Base-by-base conservation (phyloP, 2,329 filamentous ascomycete genomes). In the Fusarium nygamai region DNA sequence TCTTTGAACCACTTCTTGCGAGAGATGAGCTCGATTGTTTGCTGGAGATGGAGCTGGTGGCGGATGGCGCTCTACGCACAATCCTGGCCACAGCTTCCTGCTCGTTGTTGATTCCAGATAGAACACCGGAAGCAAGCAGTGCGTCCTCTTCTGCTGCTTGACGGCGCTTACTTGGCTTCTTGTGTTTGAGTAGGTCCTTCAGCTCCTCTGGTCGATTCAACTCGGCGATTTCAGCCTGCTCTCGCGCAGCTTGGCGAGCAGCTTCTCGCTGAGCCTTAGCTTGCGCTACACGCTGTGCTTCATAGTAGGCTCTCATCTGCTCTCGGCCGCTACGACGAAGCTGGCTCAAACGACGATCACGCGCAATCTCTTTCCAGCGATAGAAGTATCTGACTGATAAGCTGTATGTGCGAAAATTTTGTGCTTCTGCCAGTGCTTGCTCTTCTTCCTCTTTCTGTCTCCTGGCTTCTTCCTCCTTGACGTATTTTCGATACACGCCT, bases 301-400 rank as follows among this genome's bases (percentile, higher is more conserved):
- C 81, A 36, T 85, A 84, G 76, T 86, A 89, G 6, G 82, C 80
- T 34, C 84, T 84, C 71, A 87, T 83, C 69, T 87, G 85, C 46
- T 89, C 87, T 58, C 87, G 85, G 27, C 87, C 88, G 46, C 85
- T 84, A 38, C 84, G 84, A 13, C 89, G 86, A 29, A 89, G 84
- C n/a, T 84, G 83, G 64, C 85, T 84, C 22, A 88, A 83, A 7
- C 86, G 84, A 24, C 84, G 84, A 51, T 85, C 83, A 19, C 88
- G 84, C 14, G 86, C 87, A 44, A 81, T 84, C 20, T 86, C 79
- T 56, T 85, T 86, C 89, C 89, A 91, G 24, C 83, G 83, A 73
- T 90, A 90, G 68, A 90, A 90, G 78, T 84, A 91, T 54, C 86
- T 89, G 67, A 90, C 81, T 19, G 83, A 81, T 36, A 91, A 81